Percentiles rank a stretch among this genome's conserved stretches.
Evolutionary conservation across 768 basidiomycete species (phyloP).

Genomic region (Infundibulicybe gibba): DNA sequence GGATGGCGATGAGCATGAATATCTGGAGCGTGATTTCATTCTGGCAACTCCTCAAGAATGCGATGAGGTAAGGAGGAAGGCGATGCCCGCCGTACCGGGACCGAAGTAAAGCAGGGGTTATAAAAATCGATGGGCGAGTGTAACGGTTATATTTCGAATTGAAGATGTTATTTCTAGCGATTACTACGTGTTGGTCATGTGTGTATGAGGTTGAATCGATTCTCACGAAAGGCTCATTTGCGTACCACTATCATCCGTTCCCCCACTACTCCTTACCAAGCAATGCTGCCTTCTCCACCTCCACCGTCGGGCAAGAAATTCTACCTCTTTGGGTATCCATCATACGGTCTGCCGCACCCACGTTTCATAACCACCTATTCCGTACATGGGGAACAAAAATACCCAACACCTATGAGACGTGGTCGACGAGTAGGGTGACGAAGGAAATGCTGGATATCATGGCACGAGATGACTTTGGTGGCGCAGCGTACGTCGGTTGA

Average conservation of each 20-base stretch:
- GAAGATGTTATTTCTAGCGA: background rate
- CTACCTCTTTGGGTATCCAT: constrained; percentile 30
- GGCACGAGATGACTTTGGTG: constrained; percentile 21
- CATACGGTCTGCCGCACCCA: constrained; percentile 28
- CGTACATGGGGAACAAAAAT: constrained; percentile 10
- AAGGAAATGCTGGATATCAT: constrained; percentile 20
- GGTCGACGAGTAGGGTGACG: constrained; percentile 29
- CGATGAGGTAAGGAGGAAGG: constrained; percentile 30
- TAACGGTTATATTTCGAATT: too few species aligned
- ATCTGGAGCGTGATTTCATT: background rate
- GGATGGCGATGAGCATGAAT: constrained; percentile 30
- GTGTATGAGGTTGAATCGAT: background rate
- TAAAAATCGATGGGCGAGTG: too few species aligned
- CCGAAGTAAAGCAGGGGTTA: too few species aligned
- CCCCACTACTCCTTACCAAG: background rate
- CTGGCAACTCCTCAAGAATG: constrained; percentile 25
- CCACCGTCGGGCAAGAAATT: constrained; percentile 12
- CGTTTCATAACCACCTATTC: constrained; percentile 28
- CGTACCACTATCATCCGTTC: background rate
- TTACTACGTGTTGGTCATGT: background rate
- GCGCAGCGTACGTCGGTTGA: constrained; percentile 23
- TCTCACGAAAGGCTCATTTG: too few species aligned
- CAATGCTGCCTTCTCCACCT: background rate
- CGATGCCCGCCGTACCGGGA: background rate
- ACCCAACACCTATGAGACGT: constrained; percentile 20